These are phyloP conservation scores for Venturia nashicola DNA, from an alignment of 2,329 filamentous ascomycete genomes.

Conservation along the genomic window DNA sequence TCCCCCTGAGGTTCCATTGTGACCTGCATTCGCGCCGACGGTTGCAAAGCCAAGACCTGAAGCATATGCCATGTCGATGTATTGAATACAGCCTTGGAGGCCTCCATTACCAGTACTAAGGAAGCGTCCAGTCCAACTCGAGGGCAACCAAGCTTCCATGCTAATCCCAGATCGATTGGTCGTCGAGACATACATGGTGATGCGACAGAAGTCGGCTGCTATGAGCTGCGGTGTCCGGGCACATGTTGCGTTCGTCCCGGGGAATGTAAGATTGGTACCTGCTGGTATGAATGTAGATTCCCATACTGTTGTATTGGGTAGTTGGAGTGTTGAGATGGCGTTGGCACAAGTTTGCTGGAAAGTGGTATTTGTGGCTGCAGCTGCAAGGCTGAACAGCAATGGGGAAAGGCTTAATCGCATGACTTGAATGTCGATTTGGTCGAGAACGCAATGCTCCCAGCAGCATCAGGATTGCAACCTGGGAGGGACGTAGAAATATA, in stretches of 20 bases:
- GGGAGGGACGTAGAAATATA: background rate
- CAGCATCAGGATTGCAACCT: background rate
- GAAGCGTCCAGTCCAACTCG: constrained; percentile 28
- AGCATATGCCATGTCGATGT: constrained; percentile 26
- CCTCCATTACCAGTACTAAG: constrained; percentile 30
- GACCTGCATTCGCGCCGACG: constrained; percentile 29
- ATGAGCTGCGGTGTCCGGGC: constrained; percentile 18
- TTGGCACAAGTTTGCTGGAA: background rate
- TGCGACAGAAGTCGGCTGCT: constrained; percentile 26
- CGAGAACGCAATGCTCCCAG: background rate
- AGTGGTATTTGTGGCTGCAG: background rate
- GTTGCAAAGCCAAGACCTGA: constrained; percentile 26
- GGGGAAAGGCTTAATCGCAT: background rate
- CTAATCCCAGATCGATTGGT: constrained; percentile 27
- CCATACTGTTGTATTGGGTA: background rate
- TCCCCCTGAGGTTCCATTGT: constrained; percentile 31
- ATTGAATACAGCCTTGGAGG: constrained; percentile 26
- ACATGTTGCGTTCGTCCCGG: constrained; percentile 24
- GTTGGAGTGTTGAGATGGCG: background rate
- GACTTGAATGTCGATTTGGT: background rate
- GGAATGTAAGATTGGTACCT: constrained; percentile 1
- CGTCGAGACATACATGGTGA: constrained; percentile 28
- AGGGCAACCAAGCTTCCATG: constrained; percentile 34
- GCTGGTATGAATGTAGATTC: background rate
- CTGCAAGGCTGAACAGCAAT: background rate